These are phyloP conservation scores for Leccinum fibrillosum DNA, from an alignment of 768 basidiomycete species.

Conservation along the genomic window DNA sequence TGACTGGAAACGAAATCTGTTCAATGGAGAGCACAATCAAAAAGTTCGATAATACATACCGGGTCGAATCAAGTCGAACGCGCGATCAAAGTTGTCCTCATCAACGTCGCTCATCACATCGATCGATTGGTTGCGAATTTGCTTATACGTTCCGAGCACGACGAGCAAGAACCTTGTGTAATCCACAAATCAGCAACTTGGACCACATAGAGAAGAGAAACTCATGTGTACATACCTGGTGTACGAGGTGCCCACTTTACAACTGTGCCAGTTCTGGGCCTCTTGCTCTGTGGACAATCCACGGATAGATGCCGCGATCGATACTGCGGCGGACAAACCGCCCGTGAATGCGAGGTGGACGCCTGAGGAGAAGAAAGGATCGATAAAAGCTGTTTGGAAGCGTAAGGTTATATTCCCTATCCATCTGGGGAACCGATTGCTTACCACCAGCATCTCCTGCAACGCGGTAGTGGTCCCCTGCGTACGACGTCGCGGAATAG, in stretches of 20 bases:
- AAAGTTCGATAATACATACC: background rate
- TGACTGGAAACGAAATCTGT: background rate
- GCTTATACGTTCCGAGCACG: background rate
- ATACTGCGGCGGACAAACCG: constrained; percentile 8
- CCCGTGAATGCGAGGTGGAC: constrained; percentile 12
- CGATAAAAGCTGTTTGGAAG: constrained; percentile 7
- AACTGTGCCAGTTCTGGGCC: constrained; percentile 11
- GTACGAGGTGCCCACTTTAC: constrained; percentile 9
- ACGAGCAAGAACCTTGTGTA: constrained; percentile 7
- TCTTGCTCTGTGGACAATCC: constrained; percentile 3
- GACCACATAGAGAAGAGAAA: background rate
- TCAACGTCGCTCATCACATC: constrained; percentile 1
- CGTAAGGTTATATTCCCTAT: background rate
- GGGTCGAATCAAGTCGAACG: constrained; percentile 10
- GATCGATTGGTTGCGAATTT: background rate
- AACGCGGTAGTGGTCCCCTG: constrained; percentile 51
- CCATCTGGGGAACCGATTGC: background rate
- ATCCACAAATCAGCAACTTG: background rate
- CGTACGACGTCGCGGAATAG: constrained; percentile 31
- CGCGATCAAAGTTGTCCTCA: constrained; percentile 12
- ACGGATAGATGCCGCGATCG: constrained; percentile 9
- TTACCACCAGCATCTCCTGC: constrained; percentile 48
- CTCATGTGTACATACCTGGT: constrained; percentile 1
- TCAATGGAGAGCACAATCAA: background rate
- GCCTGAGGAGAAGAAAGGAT: constrained; percentile 5